Evolutionary conservation across 495 filamentous ascomycete genomes (phyloP).

Genomic region (Elaphomyces granulatus): DNA sequence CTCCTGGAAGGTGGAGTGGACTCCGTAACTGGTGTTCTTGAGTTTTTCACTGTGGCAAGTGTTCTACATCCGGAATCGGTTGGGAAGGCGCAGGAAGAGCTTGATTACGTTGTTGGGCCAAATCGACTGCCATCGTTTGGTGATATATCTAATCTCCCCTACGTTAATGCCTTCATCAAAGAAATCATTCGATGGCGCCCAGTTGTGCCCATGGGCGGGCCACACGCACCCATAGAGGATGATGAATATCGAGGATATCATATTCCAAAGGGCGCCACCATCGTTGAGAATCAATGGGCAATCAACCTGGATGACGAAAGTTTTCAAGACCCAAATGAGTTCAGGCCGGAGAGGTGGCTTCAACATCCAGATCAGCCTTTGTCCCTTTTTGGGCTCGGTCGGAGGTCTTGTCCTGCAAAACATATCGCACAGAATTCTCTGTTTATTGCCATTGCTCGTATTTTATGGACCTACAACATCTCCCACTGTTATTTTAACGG

Average conservation of each 20-base stretch:
- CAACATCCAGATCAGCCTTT: slow-evolving; percentile 10
- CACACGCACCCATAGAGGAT: slow-evolving; percentile 36
- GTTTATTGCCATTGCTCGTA: slow-evolving; percentile 28
- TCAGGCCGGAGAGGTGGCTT: slow-evolving; percentile 31
- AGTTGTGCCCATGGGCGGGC: slow-evolving; percentile 25
- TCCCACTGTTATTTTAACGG: no score
- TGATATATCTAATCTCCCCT: slow-evolving; percentile 15
- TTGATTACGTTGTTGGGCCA: slow-evolving; percentile 8
- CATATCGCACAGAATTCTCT: slow-evolving; percentile 35
- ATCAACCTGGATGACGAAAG: slow-evolving; percentile 27
- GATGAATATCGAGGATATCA: slow-evolving; percentile 36
- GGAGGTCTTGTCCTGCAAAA: slow-evolving; percentile 23
- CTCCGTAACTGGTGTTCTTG: slow-evolving; percentile 23
- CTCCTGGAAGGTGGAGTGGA: slow-evolving; percentile 32
- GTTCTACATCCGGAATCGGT: slow-evolving; percentile 24
- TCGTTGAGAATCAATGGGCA: slow-evolving; percentile 28
- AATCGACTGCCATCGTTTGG: slow-evolving; percentile 9
- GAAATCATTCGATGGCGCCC: slow-evolving; percentile 24
- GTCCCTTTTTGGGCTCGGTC: slow-evolving; percentile 17
- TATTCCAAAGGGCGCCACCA: slow-evolving; percentile 28
- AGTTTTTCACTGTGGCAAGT: slow-evolving; percentile 23
- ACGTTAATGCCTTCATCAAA: slow-evolving; percentile 19
- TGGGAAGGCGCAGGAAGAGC: slow-evolving; percentile 34
- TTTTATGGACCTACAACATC: slow-evolving; percentile 42
- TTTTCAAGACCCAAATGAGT: slow-evolving; percentile 21